A percentile compares a stretch with the other conserved stretches of the same genome.
These are phyloP conservation scores for Panaeolus papilionaceus DNA, from an alignment of 768 basidiomycete species.

Conservation along the genomic window DNA sequence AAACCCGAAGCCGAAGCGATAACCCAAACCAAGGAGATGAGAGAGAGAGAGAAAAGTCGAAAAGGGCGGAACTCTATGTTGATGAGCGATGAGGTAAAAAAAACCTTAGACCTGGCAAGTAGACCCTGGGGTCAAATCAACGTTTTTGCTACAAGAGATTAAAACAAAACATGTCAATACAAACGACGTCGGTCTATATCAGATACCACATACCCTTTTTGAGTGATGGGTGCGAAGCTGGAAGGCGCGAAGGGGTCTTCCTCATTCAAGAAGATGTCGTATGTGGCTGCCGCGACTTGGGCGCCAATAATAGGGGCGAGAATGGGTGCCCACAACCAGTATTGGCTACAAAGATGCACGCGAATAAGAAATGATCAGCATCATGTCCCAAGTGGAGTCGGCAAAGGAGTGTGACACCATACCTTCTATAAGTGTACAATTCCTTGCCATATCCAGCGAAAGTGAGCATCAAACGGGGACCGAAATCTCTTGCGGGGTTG, in stretches of 20 bases:
- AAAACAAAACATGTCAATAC: not conserved
- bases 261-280: constrained; percentile 66
- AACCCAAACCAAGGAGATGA: not conserved
- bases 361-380: constrained; percentile 8
- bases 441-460: constrained; percentile 72
- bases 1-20: not conserved
- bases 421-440: constrained; percentile 50
- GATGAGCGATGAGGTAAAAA: not conserved
- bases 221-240: not conserved
- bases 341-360: constrained; percentile 52
- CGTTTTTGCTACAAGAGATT: not conserved
- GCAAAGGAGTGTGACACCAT: constrained; percentile 28
- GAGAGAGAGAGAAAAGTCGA: not conserved
- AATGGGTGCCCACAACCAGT: constrained; percentile 77
- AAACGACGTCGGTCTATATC: not conserved
- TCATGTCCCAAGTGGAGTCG: not conserved
- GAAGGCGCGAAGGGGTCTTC: constrained; percentile 44
- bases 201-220: not conserved
- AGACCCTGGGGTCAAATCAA: constrained; percentile 3
- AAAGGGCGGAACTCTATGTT: not conserved
- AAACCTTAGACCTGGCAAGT: constrained; percentile 5
- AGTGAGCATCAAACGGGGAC: constrained; percentile 72
- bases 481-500: constrained; percentile 73
- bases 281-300: constrained; percentile 58
- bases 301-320: constrained; percentile 67